A percentile compares a stretch with the other conserved stretches of the same genome.
phyloP scores from a whole-genome alignment of 805 yeast species.

The Wickerhamomyces alni region DNA sequence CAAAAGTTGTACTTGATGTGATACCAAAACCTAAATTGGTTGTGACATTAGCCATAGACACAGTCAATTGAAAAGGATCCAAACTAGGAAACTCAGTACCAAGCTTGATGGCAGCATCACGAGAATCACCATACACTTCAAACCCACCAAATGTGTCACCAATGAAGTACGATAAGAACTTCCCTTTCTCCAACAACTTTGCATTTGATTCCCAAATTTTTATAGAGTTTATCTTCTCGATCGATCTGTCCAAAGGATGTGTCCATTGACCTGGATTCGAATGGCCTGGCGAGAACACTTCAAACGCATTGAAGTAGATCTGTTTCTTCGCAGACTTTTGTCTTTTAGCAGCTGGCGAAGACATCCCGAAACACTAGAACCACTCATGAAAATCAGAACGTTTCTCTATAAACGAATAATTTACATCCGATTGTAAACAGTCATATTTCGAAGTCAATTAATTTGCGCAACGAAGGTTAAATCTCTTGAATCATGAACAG shows the following conservation, averaged over 20 bases:
- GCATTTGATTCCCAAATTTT: constrained; percentile 26
- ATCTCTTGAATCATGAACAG: no score
- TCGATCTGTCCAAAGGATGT: constrained; percentile 1
- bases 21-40: constrained; percentile 30
- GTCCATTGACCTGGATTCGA: constrained; percentile 2
- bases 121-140: constrained; percentile 31
- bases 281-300: no score
- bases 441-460: no score
- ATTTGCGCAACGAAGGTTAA: no score
- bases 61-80: constrained; percentile 31
- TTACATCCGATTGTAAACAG: no score
- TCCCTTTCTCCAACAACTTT: constrained; percentile 28
- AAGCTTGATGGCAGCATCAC: constrained; percentile 25
- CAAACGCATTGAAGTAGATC: no score
- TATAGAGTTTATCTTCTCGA: not conserved
- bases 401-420: no score
- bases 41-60: constrained; percentile 35
- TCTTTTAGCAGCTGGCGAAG: no score
- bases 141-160: constrained; percentile 33
- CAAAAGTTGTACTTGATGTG: constrained; percentile 33
- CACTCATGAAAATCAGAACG: no score
- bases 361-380: no score
- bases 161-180: constrained; percentile 29
- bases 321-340: no score
- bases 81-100: constrained; percentile 28